Evolutionary conservation across 768 basidiomycete genomes (phyloP).

Genomic region (Termitomyces sp.): DNA sequence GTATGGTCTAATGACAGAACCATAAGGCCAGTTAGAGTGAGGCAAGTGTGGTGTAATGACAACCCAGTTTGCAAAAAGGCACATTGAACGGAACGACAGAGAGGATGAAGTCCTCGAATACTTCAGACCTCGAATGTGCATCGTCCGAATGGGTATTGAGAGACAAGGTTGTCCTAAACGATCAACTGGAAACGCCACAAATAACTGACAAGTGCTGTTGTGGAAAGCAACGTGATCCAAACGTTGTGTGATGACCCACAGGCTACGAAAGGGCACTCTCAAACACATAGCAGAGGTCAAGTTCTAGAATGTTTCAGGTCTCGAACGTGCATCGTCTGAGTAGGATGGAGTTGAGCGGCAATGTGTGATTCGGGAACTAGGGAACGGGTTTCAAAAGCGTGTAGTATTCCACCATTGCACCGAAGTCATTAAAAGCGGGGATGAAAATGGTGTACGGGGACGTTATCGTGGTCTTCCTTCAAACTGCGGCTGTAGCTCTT

Average conservation of each 20-base stretch:
- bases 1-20: conserved; percentile 8
- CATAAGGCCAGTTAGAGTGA: background rate
- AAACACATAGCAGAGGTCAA: background rate
- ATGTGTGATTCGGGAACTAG: no score
- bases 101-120: background rate
- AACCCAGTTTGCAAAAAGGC: background rate
- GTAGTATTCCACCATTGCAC: background rate
- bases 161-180: no score
- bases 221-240: no score
- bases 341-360: no score
- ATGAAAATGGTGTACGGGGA: no score
- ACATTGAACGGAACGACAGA: background rate
- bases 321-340: background rate
- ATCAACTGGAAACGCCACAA: no score
- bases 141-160: background rate
- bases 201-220: no score
- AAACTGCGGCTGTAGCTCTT: no score
- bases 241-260: background rate
- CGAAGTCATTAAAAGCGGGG: no score
- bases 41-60: background rate
- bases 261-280: background rate
- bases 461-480: no score
- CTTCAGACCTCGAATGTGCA: background rate
- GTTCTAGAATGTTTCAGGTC: background rate
- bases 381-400: background rate